These are phyloP conservation scores for Lathyrus sativus DNA, from an alignment of 306 rosid species.

Conservation along the genomic window DNA sequence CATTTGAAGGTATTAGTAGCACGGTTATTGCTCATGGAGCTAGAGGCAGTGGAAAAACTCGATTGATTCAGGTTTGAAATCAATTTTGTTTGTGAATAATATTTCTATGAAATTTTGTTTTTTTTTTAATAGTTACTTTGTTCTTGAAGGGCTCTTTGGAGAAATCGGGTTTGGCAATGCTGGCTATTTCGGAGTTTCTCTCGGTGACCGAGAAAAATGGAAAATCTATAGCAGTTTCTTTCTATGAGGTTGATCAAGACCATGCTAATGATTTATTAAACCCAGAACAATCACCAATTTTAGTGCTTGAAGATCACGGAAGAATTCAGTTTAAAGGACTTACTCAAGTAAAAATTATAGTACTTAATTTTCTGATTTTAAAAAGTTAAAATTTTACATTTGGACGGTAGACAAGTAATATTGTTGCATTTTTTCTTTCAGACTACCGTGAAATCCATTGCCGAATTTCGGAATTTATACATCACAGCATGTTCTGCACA, in stretches of 20 bases:
- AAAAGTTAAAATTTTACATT: not conserved
- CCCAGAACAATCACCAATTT: conserved; percentile 56
- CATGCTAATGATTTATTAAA: conserved; percentile 74
- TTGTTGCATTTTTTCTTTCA: conserved; percentile 39
- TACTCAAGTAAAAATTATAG: conserved; percentile 48
- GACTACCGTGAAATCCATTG: conserved; percentile 63
- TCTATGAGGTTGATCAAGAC: conserved; percentile 79
- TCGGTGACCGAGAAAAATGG: conserved; percentile 56
- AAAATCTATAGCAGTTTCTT: conserved; percentile 58
- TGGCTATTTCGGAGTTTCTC: conserved; percentile 66
- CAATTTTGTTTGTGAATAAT: conserved; percentile 29
- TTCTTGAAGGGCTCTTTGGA: conserved; percentile 72
- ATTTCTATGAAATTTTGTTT: conserved; percentile 15
- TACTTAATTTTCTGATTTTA: conserved; percentile 3
- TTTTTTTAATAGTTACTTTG: conserved; percentile 19
- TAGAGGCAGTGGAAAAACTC: conserved; percentile 83
- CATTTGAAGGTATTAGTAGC: conserved; percentile 69
- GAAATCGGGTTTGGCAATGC: conserved; percentile 69
- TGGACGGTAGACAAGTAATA: not conserved
- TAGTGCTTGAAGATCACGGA: conserved; percentile 67
- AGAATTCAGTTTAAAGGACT: conserved; percentile 84
- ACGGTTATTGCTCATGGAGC: conserved; percentile 84
- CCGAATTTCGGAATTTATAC: conserved; percentile 63
- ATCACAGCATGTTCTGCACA: conserved; percentile 46
- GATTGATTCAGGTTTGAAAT: conserved; percentile 64